These are phyloP conservation scores for Aspergillus pseudoglaucus DNA, from an alignment of 2,329 filamentous ascomycete species.

Conservation along the genomic window DNA sequence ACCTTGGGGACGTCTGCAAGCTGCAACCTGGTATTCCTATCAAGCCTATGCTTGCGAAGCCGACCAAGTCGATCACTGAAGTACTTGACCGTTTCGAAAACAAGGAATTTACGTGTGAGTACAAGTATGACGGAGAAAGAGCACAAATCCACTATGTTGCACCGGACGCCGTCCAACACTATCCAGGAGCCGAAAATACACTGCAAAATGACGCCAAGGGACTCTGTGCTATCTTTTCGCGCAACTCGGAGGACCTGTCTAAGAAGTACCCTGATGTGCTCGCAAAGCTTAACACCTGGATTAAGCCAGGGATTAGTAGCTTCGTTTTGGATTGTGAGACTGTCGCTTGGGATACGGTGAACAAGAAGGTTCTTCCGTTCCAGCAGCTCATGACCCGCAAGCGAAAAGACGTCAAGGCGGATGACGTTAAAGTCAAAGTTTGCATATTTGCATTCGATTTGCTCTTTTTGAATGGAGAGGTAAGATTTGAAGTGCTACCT, in stretches of 20 bases:
- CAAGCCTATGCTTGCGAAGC: constrained; percentile 98
- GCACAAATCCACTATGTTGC: constrained; percentile 98
- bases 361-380: constrained; percentile 95
- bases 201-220: constrained; percentile 62
- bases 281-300: constrained; percentile 78
- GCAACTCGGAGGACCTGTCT: constrained; percentile 93
- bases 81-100: constrained; percentile 94
- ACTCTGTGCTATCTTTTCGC: constrained; percentile 87
- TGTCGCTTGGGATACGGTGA: constrained; percentile 88
- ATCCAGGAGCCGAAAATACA: constrained; percentile 56
- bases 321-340: constrained; percentile 99
- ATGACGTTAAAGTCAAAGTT: constrained; percentile 93
- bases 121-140: constrained; percentile 96
- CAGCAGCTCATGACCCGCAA: constrained; percentile 98
- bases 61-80: constrained; percentile 96
- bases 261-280: constrained; percentile 98
- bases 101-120: constrained; percentile 95
- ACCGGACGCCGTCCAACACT: constrained; percentile 65
- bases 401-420: constrained; percentile 90
- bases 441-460: constrained; percentile 96
- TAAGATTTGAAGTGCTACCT: constrained; percentile 21
- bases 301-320: constrained; percentile 81
- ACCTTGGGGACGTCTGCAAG: constrained; percentile 78
- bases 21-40: constrained; percentile 87
- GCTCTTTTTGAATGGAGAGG: constrained; percentile 84